These are phyloP conservation scores for Yamadazyma buinensis DNA, from an alignment of 1,139 yeast species.

Conservation along the genomic window DNA sequence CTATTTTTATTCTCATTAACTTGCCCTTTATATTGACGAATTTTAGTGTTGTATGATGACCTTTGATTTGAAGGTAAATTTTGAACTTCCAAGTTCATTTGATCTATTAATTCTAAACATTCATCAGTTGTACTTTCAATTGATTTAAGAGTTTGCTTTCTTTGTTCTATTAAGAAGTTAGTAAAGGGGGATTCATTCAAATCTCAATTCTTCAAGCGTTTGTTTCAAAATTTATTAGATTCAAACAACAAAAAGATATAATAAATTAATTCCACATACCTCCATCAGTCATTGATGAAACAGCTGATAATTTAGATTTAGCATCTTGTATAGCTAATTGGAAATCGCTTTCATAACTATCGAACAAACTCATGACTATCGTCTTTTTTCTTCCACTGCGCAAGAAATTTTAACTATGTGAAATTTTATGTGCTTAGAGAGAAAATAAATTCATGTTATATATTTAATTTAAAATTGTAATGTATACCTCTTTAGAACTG, in stretches of 20 bases:
- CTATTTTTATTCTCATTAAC: slow-evolving; percentile 55
- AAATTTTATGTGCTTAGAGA: neutral
- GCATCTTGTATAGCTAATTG: slow-evolving; percentile 71
- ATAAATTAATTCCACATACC: too few species aligned
- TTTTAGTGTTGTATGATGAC: slow-evolving; percentile 63
- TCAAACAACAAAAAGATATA: too few species aligned
- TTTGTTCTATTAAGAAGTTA: slow-evolving; percentile 32
- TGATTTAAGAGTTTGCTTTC: slow-evolving; percentile 51
- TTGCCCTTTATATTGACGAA: slow-evolving; percentile 64
- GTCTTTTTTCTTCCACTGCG: too few species aligned
- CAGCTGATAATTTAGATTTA: slow-evolving; percentile 57
- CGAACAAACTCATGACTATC: slow-evolving; percentile 52
- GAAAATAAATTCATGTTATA: too few species aligned
- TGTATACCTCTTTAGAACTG: neutral
- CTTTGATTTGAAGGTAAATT: slow-evolving; percentile 71
- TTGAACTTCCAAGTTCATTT: slow-evolving; percentile 77
- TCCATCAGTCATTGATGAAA: slow-evolving; percentile 44
- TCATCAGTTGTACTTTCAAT: slow-evolving; percentile 60
- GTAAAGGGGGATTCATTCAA: too few species aligned
- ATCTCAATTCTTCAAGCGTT: too few species aligned
- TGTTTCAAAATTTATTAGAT: too few species aligned
- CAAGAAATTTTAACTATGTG: too few species aligned
- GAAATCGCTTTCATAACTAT: slow-evolving; percentile 70
- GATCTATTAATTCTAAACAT: slow-evolving; percentile 74
- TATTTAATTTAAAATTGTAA: too few species aligned